A percentile compares a stretch with the other conserved stretches of the same genome.
These are phyloP conservation scores for Microcos paniculata DNA, from an alignment of 345 rosid genomes.

Conservation along the genomic window DNA sequence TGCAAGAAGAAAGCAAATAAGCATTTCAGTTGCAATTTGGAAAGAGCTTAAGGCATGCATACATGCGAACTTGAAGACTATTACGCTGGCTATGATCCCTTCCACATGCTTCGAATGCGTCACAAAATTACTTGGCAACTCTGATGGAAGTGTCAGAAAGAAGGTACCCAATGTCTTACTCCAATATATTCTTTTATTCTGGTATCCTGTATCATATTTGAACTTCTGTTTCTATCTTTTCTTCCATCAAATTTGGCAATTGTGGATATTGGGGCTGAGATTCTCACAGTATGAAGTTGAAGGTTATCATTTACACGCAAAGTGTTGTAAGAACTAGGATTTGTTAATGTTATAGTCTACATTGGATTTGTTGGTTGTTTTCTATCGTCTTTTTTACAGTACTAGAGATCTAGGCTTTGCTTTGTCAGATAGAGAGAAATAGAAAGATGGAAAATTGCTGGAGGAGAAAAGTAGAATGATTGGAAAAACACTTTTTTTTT, in stretches of 20 bases:
- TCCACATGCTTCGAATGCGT: conserved; percentile 69
- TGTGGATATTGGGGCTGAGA: neutral
- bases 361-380: neutral
- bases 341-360: neutral
- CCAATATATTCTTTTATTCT: neutral
- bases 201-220: neutral
- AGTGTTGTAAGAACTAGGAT: neutral
- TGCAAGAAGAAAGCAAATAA: conserved; percentile 43
- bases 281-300: neutral
- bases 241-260: neutral
- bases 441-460: no score
- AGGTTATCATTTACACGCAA: neutral
- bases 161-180: conserved; percentile 52
- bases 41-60: conserved; percentile 56
- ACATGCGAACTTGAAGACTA: conserved; percentile 55
- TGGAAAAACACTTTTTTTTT: no score
- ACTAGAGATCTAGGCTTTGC: neutral
- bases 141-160: conserved; percentile 55
- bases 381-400: neutral
- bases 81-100: conserved; percentile 57
- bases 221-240: neutral
- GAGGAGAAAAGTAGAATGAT: no score
- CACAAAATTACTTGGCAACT: conserved; percentile 57
- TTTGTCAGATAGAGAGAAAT: no score
- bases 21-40: conserved; percentile 35